phyloP scores from a whole-genome alignment of 208 protist genomes.

The Willaertia magna region DNA sequence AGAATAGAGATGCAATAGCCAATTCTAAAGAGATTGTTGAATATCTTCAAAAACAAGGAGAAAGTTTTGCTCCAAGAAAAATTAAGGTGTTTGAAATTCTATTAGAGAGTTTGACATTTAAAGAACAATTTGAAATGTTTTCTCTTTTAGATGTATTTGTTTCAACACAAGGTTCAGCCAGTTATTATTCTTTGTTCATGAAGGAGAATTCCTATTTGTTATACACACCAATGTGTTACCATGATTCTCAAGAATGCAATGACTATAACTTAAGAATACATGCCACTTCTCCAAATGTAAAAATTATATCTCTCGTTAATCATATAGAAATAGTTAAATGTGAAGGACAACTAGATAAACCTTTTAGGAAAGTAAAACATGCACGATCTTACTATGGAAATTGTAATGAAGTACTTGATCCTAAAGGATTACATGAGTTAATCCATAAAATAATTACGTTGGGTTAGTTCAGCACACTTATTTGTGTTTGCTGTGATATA shows the following conservation, averaged over 20 bases:
- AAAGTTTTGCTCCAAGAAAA: not conserved
- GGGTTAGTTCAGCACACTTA: too few relatives aligned
- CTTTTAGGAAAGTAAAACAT: not conserved
- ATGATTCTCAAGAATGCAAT: not conserved
- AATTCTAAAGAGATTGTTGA: not conserved
- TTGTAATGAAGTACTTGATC: not conserved
- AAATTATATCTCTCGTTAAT: not conserved
- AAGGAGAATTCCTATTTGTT: not conserved
- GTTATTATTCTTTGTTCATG: not conserved
- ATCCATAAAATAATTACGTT: not conserved
- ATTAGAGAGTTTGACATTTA: not conserved
- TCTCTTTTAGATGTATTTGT: not conserved
- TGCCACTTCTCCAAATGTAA: not conserved
- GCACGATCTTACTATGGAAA: not conserved
- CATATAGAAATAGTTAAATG: not conserved
- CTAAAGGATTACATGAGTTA: not conserved
- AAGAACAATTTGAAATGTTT: not conserved
- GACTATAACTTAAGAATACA: not conserved
- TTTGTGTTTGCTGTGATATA: too few relatives aligned
- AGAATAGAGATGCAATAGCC: not conserved
- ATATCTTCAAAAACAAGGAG: not conserved
- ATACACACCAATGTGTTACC: not conserved
- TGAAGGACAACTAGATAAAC: not conserved
- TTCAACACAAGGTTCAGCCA: not conserved
- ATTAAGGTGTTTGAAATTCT: not conserved